Conservation (phyloP, 1,139 yeast species). For the Debaryomyces sp. region DNA sequence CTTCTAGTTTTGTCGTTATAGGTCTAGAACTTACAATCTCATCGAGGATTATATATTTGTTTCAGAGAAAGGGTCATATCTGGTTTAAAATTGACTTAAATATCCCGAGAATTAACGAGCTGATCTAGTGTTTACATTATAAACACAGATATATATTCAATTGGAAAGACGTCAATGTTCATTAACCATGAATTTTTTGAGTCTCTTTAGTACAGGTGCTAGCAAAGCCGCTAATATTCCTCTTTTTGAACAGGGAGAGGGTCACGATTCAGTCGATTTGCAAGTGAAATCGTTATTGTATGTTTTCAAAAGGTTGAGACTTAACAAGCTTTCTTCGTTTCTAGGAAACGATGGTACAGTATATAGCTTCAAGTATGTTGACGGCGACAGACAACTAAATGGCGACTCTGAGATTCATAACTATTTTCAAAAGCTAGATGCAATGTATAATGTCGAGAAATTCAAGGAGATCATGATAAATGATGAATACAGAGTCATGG, state of each 20-base stretch:
- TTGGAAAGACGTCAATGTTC: background rate
- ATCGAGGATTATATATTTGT: background rate
- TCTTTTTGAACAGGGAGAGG: conserved; percentile 45
- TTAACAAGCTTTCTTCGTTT: conserved; percentile 48
- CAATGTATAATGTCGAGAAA: conserved; percentile 49
- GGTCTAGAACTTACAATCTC: background rate
- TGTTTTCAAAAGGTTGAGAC: conserved; percentile 54
- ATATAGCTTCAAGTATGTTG: conserved; percentile 21
- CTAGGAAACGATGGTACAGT: conserved; percentile 20
- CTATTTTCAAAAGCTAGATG: conserved; percentile 45
- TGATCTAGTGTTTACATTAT: background rate
- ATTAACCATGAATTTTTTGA: conserved; percentile 6
- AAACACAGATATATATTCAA: background rate
- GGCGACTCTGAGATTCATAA: conserved; percentile 7
- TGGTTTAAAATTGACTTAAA: background rate
- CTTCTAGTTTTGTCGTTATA: background rate
- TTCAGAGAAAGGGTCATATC: background rate
- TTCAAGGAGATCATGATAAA: conserved; percentile 44
- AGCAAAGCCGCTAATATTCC: conserved; percentile 36
- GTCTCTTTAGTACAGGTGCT: conserved; percentile 4
- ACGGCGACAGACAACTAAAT: conserved; percentile 2
- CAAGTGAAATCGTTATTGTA: conserved; percentile 61
- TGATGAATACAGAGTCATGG: conserved; percentile 63
- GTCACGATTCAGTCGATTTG: conserved; percentile 58
- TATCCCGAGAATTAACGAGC: background rate